Conservation (phyloP, 345 rosid species). For the Brassica rapa region DNA sequence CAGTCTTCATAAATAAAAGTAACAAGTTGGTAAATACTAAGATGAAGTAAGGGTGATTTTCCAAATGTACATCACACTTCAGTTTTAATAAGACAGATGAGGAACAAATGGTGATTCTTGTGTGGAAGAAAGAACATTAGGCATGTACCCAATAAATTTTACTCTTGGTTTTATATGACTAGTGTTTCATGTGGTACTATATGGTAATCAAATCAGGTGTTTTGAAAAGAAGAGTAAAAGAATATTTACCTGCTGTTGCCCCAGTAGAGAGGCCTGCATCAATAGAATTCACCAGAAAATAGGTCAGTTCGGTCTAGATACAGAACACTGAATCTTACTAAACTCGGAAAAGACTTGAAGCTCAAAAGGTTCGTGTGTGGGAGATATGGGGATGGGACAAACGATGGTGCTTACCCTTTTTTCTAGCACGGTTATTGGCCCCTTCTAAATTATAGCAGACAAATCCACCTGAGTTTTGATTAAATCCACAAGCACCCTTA, state of each 20-base stretch:
- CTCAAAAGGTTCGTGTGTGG: not conserved
- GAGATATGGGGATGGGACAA: not conserved
- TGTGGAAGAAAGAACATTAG: not conserved
- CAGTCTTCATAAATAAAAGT: not conserved
- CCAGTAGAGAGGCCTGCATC: not conserved
- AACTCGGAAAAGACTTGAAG: not conserved
- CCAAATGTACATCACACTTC: not conserved
- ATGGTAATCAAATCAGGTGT: not conserved
- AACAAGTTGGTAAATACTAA: no score
- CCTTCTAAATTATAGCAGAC: not conserved
- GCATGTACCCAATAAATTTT: not conserved
- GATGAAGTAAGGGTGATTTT: no score
- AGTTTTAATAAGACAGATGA: not conserved
- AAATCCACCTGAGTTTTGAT: not conserved
- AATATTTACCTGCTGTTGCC: not conserved
- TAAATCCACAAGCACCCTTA: not conserved
- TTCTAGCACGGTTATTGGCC: no score
- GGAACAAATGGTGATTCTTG: not conserved
- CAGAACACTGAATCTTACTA: no score
- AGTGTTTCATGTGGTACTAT: not conserved
- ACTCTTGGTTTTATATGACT: not conserved
- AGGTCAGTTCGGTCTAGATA: not conserved
- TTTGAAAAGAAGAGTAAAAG: not conserved
- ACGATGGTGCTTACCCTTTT: not conserved
- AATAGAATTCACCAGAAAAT: not conserved